phyloP scores from a whole-genome alignment of 1,284 basidiomycete genomes.

The Ceratorhiza oryzae-sativae region DNA sequence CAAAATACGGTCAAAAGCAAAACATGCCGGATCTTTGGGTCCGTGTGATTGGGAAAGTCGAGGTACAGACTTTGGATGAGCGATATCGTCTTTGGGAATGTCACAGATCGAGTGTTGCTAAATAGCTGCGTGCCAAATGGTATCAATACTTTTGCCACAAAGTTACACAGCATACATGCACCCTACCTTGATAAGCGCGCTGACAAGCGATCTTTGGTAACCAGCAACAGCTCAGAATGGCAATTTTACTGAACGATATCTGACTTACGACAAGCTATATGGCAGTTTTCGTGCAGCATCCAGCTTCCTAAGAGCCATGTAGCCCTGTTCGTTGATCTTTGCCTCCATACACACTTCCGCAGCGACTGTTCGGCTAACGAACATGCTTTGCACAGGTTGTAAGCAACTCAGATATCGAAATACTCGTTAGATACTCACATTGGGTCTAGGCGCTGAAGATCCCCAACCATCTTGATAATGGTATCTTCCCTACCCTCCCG shows the following conservation, averaged over 20 bases:
- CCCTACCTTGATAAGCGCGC: constrained; percentile 67
- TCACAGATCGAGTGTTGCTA: constrained; percentile 69
- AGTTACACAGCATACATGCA: constrained; percentile 5
- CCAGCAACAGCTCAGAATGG: constrained; percentile 35
- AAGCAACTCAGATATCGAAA: constrained; percentile 25
- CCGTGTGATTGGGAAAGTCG: constrained; percentile 64
- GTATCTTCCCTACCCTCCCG: constrained; percentile 57
- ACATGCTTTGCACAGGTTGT: constrained; percentile 62
- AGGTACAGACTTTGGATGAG: constrained; percentile 65
- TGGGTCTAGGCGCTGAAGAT: constrained; percentile 32
- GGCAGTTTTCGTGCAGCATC: constrained; percentile 66
- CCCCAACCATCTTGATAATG: constrained; percentile 55
- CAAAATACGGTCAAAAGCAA: constrained; percentile 70
- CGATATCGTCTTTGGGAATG: constrained; percentile 56
- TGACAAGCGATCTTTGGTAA: constrained; percentile 58
- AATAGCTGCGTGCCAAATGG: constrained; percentile 59
- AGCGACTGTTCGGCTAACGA: constrained; percentile 76
- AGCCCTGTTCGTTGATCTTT: constrained; percentile 69
- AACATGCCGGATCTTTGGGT: constrained; percentile 67
- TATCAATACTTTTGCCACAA: not conserved
- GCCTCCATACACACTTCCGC: constrained; percentile 81
- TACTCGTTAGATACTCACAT: constrained; percentile 17
- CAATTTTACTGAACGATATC: constrained; percentile 14
- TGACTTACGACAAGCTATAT: constrained; percentile 55
- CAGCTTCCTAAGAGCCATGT: constrained; percentile 67